phyloP scores from a whole-genome alignment of 768 basidiomycete genomes.

The Boletus patriciae region DNA sequence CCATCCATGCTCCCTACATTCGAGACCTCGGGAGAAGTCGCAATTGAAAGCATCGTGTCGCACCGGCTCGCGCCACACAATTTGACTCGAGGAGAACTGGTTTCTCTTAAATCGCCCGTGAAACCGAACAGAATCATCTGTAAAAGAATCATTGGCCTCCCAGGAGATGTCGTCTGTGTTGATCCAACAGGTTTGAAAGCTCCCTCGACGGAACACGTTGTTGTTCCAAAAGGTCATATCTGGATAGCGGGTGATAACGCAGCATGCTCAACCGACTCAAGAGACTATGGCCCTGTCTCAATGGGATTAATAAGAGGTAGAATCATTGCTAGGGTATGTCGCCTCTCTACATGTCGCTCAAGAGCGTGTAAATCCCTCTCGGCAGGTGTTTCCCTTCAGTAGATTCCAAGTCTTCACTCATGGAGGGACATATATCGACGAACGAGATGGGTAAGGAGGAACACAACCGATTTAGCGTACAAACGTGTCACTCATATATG shows the following conservation, averaged over 20 bases:
- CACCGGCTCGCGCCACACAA: slow-evolving; percentile 48
- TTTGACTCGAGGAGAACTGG: slow-evolving; percentile 72
- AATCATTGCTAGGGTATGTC: slow-evolving; percentile 60
- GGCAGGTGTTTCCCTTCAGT: slow-evolving; percentile 32
- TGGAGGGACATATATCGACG: slow-evolving; percentile 22
- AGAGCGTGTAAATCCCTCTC: slow-evolving; percentile 2
- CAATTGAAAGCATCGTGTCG: slow-evolving; percentile 62
- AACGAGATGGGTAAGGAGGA: slow-evolving; percentile 1
- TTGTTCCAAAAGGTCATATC: slow-evolving; percentile 81
- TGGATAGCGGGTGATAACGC: slow-evolving; percentile 94
- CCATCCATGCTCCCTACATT: slow-evolving; percentile 85
- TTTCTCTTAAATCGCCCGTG: slow-evolving; percentile 70
- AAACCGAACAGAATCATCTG: slow-evolving; percentile 69
- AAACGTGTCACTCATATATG: background rate
- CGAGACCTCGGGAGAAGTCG: slow-evolving; percentile 54
- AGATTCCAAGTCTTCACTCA: slow-evolving; percentile 30
- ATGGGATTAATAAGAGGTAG: slow-evolving; percentile 72
- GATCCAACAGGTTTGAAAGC: slow-evolving; percentile 74
- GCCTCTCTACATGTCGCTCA: background rate
- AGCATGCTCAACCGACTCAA: slow-evolving; percentile 79
- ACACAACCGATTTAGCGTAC: background rate
- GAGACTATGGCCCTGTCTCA: slow-evolving; percentile 91
- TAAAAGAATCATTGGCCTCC: slow-evolving; percentile 87
- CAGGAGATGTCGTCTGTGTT: slow-evolving; percentile 86
- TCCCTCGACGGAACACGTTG: slow-evolving; percentile 68